Base-by-base conservation (phyloP, 1,284 basidiomycete species). In the Pseudozyma pruni region DNA sequence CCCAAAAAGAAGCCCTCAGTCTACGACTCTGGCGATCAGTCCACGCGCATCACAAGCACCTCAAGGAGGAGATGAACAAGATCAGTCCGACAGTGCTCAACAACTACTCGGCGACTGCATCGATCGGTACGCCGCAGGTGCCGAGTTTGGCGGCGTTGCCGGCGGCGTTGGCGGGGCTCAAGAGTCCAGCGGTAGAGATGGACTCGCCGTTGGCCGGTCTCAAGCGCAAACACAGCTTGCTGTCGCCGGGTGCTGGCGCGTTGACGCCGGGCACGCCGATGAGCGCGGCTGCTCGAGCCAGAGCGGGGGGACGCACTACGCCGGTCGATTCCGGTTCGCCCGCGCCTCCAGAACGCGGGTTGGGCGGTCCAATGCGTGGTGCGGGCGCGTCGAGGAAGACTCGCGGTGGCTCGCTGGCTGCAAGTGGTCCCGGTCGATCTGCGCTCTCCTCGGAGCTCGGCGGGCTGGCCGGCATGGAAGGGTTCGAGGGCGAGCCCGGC, bases 11-110 rank as follows among this genome's bases (percentile, higher is more conserved):
- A 37, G 56, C 52, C 16, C 55, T 81, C 27, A 56, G 72, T 11
- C 22, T 71, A 33, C 52, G 55, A 16, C 55, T 81, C 2, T 81
- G 80, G 80, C 61, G 74, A 16, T 33, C 49, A 27, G 53, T 78
- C 9, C 63, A 76, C 19, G 68, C 60, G 19, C 78, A 81, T 38
- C 66, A 73, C 55, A 57, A 62, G n/a, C 56, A 74, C 23, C 68
- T 80, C 2, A 46, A 62, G 20, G 61, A 72, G 3, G 76, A 80
- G 45, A 62, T 81, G 35, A 54, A 57, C 19, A 74, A 68, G 48
- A 72, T 81, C 43, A 71, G 71, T 17, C 70, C 76, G 2, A 53
- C 71, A 11, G 59, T 81, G 25, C 64, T 81, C n/a, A 72, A 58
- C 25, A 73, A 69, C 50, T 69, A 71, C n/a, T 46, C 68, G 4